Evolutionary conservation across 78 protist species (phyloP), one percentile per base, ranked within the genome.

Genomic region (Bodo saltans): DNA sequence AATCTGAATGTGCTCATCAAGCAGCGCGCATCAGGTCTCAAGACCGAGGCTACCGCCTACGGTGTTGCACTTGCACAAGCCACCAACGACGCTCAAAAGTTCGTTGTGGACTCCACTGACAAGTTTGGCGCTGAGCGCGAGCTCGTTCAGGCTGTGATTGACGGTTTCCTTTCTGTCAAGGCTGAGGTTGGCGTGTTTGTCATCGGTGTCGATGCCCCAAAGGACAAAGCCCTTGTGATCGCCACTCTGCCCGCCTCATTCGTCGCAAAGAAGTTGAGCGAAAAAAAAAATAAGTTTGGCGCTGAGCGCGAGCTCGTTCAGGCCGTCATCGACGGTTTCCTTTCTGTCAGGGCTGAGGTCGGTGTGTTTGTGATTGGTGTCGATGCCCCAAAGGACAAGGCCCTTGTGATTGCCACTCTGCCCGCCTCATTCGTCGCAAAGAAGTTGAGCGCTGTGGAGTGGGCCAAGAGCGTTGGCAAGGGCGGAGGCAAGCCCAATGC

Each of bases 371-470:
- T 67, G 39, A 42, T 29, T 28, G 84, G 53, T 4, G 72, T 32
- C 73, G 72, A 35, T 37, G 84, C 40, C 72, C 32, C 75, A 37
- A 83, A 72, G 87, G 79, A 33, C 38, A 71, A 33, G 71, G 86
- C 40, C 78, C 35, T 33, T 32, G 69, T 60, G 3, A 28, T 69
- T 42, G 32, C 1, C 30, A 38, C 37, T 38, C 67, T 42, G 17
- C 74, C 84, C 29, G 67, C 47, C 42, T 70, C 12, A 2, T n/a
- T 68, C n/a, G 71, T 17, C 17, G n/a, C 71, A 2, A 17, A 2
- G 25, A 30, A 11, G n/a, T 30, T 68, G 71, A 68, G 12, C 71
- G 81, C 81, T 27, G 81, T 76, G 32, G 81, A 76, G 28, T 76
- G 81, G 81, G 28, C 35, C 32, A 76, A 76, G 81, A 2, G 39